These are phyloP conservation scores for Mycena galopus DNA, from an alignment of 768 basidiomycete genomes.

Conservation along the genomic window DNA sequence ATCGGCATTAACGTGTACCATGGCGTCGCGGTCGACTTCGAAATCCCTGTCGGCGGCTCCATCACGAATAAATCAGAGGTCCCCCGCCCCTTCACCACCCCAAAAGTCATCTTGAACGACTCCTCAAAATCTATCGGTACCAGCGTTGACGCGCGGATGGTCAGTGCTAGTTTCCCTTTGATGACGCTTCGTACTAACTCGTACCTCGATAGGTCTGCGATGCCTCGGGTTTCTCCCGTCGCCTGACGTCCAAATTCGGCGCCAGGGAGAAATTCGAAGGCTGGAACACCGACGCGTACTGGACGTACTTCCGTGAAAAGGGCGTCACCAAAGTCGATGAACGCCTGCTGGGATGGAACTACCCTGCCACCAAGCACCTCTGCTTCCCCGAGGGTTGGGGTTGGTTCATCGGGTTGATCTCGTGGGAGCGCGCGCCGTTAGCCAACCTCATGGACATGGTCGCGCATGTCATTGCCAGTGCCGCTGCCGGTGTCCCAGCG, in stretches of 20 bases:
- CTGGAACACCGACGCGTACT: conserved; percentile 27
- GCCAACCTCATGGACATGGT: conserved; percentile 28
- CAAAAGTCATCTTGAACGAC: conserved; percentile 28
- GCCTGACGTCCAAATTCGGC: conserved; percentile 22
- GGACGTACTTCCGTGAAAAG: conserved; percentile 24
- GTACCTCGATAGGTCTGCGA: too few relatives aligned
- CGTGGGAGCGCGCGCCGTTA: conserved; percentile 23
- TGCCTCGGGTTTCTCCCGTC: conserved; percentile 28
- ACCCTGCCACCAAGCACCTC: conserved; percentile 29
- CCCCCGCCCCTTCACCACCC: conserved; percentile 7
- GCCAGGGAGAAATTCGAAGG: conserved; percentile 15
- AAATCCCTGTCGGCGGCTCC: conserved; percentile 12
- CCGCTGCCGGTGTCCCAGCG: conserved; percentile 11
- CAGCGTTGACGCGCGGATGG: conserved; percentile 10
- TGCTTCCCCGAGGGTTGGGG: conserved; percentile 34
- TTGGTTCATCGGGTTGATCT: conserved; percentile 28
- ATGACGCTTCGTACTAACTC: too few relatives aligned
- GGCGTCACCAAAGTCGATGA: conserved; percentile 6
- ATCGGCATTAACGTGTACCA: conserved; percentile 25
- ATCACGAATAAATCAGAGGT: background rate
- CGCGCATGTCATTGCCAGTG: conserved; percentile 17
- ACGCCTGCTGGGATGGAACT: conserved; percentile 21
- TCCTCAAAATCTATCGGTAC: conserved; percentile 13
- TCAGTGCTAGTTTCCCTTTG: too few relatives aligned
- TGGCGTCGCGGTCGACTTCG: conserved; percentile 24